Percentiles rank a stretch among this genome's conserved stretches.
Evolutionary conservation across 768 basidiomycete species (phyloP).

Genomic region (Lanmaoa rubissima): DNA sequence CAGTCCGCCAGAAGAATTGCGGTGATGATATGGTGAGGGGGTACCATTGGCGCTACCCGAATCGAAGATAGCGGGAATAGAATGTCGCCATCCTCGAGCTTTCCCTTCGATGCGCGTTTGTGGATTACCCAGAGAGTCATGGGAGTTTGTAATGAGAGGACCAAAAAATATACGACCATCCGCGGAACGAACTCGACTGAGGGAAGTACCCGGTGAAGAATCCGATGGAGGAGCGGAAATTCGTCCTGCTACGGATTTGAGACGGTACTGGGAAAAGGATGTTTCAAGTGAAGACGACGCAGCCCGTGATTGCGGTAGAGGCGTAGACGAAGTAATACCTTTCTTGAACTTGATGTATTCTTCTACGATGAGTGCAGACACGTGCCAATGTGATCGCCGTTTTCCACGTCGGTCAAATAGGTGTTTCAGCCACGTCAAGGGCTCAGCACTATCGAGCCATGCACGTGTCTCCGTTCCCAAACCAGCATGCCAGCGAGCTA

Average conservation of each 20-base stretch:
- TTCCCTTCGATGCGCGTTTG: conserved; percentile 42
- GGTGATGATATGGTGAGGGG: conserved; percentile 32
- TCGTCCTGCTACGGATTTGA: conserved; percentile 16
- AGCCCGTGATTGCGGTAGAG: conserved; percentile 12
- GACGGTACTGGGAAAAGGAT: conserved; percentile 6
- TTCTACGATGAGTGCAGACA: conserved; percentile 69
- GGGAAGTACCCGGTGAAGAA: conserved; percentile 40
- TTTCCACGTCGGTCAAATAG: conserved; percentile 46
- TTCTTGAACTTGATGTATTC: conserved; percentile 54
- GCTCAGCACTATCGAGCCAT: conserved; percentile 64
- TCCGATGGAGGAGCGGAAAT: conserved; percentile 37
- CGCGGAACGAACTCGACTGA: conserved; percentile 37
- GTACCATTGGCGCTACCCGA: conserved; percentile 36
- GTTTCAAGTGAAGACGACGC: conserved; percentile 17
- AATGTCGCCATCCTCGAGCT: conserved; percentile 26
- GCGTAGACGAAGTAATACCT: conserved; percentile 11
- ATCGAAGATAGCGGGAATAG: conserved; percentile 29
- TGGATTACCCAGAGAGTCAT: conserved; percentile 47
- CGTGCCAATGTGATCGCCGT: conserved; percentile 53
- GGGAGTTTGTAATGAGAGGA: conserved; percentile 47
- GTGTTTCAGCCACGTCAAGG: conserved; percentile 73
- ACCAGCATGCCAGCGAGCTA: conserved; percentile 59
- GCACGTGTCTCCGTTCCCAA: conserved; percentile 47
- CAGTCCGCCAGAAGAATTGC: conserved; percentile 29
- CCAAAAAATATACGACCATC: conserved; percentile 60